A percentile compares a stretch with the other conserved stretches of the same genome.
These are phyloP conservation scores for Suillus occidentalis DNA, from an alignment of 768 basidiomycete species.

Conservation along the genomic window DNA sequence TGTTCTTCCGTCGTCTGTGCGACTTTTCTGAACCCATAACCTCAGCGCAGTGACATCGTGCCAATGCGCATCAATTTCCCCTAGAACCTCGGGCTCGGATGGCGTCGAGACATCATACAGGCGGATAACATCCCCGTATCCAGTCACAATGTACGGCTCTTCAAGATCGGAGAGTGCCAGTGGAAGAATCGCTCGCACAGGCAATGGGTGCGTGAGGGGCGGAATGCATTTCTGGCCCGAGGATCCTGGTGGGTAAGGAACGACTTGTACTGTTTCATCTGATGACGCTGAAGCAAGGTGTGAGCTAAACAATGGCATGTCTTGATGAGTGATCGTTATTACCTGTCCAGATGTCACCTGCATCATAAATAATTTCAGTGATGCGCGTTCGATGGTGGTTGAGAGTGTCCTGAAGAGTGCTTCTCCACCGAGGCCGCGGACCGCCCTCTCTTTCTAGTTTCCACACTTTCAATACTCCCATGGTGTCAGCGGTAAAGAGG, in stretches of 20 bases:
- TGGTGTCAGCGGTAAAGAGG: conserved; percentile 86
- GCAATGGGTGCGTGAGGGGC: conserved; percentile 57
- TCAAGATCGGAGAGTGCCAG: conserved; percentile 60
- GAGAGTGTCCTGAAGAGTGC: conserved; percentile 54
- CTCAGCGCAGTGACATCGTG: conserved; percentile 81
- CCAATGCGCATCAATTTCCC: conserved; percentile 83
- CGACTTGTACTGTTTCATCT: conserved; percentile 79
- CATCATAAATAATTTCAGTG: conserved; percentile 65
- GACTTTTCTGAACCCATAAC: conserved; percentile 62
- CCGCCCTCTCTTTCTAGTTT: conserved; percentile 46
- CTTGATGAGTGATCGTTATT: background rate
- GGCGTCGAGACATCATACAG: conserved; percentile 74
- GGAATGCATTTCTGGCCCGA: conserved; percentile 40
- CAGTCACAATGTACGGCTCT: conserved; percentile 79
- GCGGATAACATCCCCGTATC: conserved; percentile 79
- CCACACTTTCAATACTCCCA: conserved; percentile 90
- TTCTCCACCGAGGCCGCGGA: conserved; percentile 47
- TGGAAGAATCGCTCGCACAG: conserved; percentile 75
- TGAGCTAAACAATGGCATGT: conserved; percentile 7
- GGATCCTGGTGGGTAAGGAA: conserved; percentile 41
- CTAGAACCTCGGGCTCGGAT: conserved; percentile 68
- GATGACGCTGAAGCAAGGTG: conserved; percentile 63
- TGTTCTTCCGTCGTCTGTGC: conserved; percentile 44
- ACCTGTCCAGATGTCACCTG: conserved; percentile 92
- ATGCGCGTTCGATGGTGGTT: conserved; percentile 81